Evolutionary conservation across 2,329 filamentous ascomycete genomes (phyloP), one percentile per base, ranked within the genome.

Genomic region (Fusarium zealandicum): DNA sequence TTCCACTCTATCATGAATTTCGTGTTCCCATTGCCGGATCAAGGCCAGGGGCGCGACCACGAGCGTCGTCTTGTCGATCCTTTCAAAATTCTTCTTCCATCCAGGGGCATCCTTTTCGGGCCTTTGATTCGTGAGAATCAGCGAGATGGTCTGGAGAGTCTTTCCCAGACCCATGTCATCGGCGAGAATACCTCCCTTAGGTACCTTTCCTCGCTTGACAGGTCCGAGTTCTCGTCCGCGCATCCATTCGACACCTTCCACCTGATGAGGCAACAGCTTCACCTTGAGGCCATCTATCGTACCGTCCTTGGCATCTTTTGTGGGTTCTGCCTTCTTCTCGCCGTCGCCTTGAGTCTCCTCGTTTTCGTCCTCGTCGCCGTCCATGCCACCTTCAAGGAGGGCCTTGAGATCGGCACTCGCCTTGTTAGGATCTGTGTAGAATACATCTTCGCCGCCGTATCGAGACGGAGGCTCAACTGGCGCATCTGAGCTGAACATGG

Each of bases 131-230:
- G 83, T 89, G 31, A 99, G 80, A 35, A 99, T 89, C 27, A 98
- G 81, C 1, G 93, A 88, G 51, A 99, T 90, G 1, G 93, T 92
- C 75, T 99, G 95, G 12, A 99, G 83, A 1, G 95, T 99, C 80
- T 99, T 99, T 53, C 95, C 95, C 12, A 98, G 79, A 63, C 93
- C 93, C 93, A 98, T 96, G 71, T 99, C 95, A 68, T 99, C 95
- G 14, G 95, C 95, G 30, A 99, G 82, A 59, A 99, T 96, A 14
- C 95, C 95, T 30, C 95, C 95, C 66, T 96, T 95, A 25, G 93
- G 92, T 9, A 96, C 83, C 57, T 78, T 84, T 54, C 90, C 90
- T 65, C 88, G 89, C 76, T 95, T 96, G 56, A 90, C 86, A 14
- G 87, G 86, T 3, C 93, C 93, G 10, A 92, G 87, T 75, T 99